A percentile compares a stretch with the other conserved stretches of the same genome.
These are phyloP conservation scores for Deuterostichococcus epilithicus DNA, from an alignment of 139 green algal genomes.

Conservation along the genomic window DNA sequence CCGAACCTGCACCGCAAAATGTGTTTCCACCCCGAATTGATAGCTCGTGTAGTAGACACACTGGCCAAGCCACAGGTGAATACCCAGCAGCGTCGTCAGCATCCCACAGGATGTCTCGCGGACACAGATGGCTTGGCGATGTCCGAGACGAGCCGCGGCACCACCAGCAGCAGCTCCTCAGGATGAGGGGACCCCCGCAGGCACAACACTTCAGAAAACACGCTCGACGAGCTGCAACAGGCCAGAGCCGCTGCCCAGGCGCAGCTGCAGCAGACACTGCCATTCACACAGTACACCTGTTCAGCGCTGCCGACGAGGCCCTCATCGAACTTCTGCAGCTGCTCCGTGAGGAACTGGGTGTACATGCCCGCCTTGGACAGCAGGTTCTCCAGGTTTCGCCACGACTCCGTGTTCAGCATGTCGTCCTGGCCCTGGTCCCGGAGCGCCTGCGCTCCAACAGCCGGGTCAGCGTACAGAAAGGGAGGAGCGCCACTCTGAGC, in stretches of 20 bases:
- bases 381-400: slow-evolving; percentile 65
- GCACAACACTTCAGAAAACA: too few species aligned
- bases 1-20: neutral
- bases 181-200: too few species aligned
- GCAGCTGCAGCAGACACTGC: neutral
- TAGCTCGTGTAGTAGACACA: too few species aligned
- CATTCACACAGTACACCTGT: neutral
- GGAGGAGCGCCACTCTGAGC: too few species aligned
- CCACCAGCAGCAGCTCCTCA: too few species aligned
- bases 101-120: too few species aligned
- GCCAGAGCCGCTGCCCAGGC: neutral
- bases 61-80: too few species aligned
- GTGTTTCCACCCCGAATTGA: neutral
- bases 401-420: neutral
- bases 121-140: too few species aligned
- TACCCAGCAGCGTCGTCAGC: too few species aligned
- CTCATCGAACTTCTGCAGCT: slow-evolving; percentile 53
- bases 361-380: slow-evolving; percentile 77
- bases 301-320: slow-evolving; percentile 4
- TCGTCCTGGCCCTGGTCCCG: neutral
- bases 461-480: too few species aligned
- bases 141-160: too few species aligned
- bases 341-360: slow-evolving; percentile 80
- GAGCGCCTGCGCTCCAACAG: neutral
- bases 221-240: neutral